Conservation (phyloP, 495 filamentous ascomycete species). For the Xylaria sp. region DNA sequence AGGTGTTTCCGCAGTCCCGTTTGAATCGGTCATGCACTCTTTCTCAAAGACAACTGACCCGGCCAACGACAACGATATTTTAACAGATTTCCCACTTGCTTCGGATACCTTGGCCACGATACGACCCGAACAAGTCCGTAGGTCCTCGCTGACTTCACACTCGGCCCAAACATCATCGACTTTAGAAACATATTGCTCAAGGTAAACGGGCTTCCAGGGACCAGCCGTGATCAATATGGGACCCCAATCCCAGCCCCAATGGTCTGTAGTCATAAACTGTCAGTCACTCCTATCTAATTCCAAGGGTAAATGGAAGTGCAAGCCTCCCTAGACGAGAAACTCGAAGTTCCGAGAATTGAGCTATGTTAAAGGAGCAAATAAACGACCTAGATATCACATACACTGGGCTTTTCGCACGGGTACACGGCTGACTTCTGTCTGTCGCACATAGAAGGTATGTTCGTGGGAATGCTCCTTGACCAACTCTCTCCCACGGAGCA, state of each 20-base stretch:
- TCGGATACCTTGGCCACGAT: slow-evolving; percentile 60
- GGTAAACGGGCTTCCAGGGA: slow-evolving; percentile 70
- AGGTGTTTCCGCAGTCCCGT: slow-evolving; percentile 48
- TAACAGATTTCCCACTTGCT: slow-evolving; percentile 29
- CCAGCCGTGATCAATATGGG: slow-evolving; percentile 75
- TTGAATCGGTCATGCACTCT: slow-evolving; percentile 57
- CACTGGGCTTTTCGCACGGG: slow-evolving; percentile 57
- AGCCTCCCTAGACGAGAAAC: background rate
- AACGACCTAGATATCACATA: slow-evolving; percentile 1
- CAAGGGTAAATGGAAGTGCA: background rate
- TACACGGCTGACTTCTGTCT: slow-evolving; percentile 52
- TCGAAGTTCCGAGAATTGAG: background rate
- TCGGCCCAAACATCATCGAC: slow-evolving; percentile 64
- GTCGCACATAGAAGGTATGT: slow-evolving; percentile 54
- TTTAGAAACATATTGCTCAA: slow-evolving; percentile 61
- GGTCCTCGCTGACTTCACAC: slow-evolving; percentile 54
- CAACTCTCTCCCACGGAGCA: slow-evolving; percentile 47
- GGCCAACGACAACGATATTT: slow-evolving; percentile 50
- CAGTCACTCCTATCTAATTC: background rate
- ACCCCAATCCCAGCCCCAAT: slow-evolving; percentile 89
- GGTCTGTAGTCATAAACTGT: slow-evolving; percentile 49
- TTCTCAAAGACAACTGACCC: slow-evolving; percentile 51
- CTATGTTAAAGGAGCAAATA: background rate
- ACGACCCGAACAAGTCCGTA: slow-evolving; percentile 46
- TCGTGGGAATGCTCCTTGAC: slow-evolving; percentile 51